Conservation (phyloP, 164 flowering plant species). For the Berberis thunbergii region DNA sequence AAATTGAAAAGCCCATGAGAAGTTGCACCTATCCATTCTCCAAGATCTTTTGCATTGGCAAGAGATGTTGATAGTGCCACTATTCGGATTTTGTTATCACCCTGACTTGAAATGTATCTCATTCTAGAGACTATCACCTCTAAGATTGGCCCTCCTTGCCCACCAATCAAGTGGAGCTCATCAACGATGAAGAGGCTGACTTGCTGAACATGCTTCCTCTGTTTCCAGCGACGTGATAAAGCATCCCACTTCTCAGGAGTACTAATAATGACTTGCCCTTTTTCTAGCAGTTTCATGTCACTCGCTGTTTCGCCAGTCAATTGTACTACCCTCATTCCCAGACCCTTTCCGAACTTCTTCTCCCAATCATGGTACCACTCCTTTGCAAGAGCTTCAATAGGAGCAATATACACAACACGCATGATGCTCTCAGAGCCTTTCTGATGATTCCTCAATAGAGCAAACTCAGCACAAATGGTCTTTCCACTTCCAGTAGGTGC, state of each 20-base stretch:
- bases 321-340: constrained; percentile 76
- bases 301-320: constrained; percentile 80
- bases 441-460: constrained; percentile 79
- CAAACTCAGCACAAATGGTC: constrained; percentile 97
- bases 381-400: constrained; percentile 88
- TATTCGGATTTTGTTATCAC: constrained; percentile 76
- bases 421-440: constrained; percentile 55
- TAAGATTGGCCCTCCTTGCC: constrained; percentile 83
- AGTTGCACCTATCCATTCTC: constrained; percentile 98
- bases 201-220: constrained; percentile 74
- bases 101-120: constrained; percentile 89
- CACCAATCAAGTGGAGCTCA: constrained; percentile 92
- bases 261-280: constrained; percentile 75
- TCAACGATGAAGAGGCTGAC: constrained; percentile 90
- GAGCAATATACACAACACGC: constrained; percentile 93
- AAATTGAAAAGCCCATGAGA: constrained; percentile 97
- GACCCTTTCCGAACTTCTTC: constrained; percentile 72
- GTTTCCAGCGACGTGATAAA: constrained; percentile 92
- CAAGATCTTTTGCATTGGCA: constrained; percentile 97
- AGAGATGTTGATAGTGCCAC: constrained; percentile 91
- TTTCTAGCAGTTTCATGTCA: constrained; percentile 81
- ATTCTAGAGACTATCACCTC: constrained; percentile 95
- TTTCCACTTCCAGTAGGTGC: constrained; percentile 99
- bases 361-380: constrained; percentile 84
- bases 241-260: constrained; percentile 99